Base-by-base conservation (phyloP, 352 stramenopile genomes). In the Pythium periplocum region DNA sequence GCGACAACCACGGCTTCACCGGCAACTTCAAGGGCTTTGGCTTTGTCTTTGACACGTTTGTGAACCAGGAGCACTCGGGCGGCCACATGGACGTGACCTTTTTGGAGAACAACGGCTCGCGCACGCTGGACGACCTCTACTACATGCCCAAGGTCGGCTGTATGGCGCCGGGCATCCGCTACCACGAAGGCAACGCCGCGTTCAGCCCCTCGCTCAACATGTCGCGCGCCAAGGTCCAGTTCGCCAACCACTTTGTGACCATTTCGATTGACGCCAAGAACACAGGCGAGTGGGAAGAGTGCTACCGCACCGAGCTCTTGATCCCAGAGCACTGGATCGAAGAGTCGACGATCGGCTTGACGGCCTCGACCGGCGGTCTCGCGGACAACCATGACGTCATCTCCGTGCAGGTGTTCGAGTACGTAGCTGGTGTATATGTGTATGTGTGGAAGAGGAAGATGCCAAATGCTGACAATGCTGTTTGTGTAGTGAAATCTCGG, bases 361-460 rank as follows among this genome's bases (percentile, higher is more conserved):
- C 83, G n/a, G 79, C 81, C 11, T 90, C 81, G 5, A 93, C 83
- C 1, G 83, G 83, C 40, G 76, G 77, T n/a, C 67, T 93, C 12
- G 83, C 83, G 6, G 82, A 93, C 57, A 93, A 90, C 64, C 83
- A 93, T 65, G 83, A 93, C 41, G 69, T 93, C 4, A 75, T 93
- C 45, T 55, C 68, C 6, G 62, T 93, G 44, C 86, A 73, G 34
- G 58, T 91, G 53, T 92, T 87, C 61, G 76, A 92, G 80, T 91
- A 79, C 46, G 83, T 78, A 10, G 3, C 4, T 50, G 7, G 17
- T 31, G 3, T 32, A 11, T 11, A 17, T 54, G 32, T 12, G 38
- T 42, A 42, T 12, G n/a, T 30, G 46, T 64, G 17, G 17, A 26
- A 26, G 17, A 26, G 17, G 17, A 26, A 26, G 17, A 26, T 26